Percentiles rank a stretch among this genome's conserved stretches.
These are phyloP conservation scores for Cucurbita ficifolia DNA, from an alignment of 306 rosid species.

Conservation along the genomic window DNA sequence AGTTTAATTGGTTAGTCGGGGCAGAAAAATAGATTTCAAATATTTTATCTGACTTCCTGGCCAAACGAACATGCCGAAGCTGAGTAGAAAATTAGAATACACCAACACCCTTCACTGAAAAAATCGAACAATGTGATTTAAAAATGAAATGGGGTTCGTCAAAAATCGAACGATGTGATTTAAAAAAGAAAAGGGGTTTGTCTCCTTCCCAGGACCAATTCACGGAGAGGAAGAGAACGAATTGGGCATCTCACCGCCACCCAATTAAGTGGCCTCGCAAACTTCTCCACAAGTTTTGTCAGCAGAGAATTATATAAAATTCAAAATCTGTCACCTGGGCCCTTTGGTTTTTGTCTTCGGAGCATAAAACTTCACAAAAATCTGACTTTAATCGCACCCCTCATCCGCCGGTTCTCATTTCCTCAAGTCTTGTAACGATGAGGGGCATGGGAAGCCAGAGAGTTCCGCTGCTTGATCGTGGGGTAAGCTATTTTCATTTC, in stretches of 20 bases:
- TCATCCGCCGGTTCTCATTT: not conserved
- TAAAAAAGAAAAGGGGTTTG: not conserved
- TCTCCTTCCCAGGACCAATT: not conserved
- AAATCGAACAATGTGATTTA: not conserved
- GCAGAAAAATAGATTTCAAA: not conserved
- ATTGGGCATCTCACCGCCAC: not conserved
- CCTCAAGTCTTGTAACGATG: not conserved
- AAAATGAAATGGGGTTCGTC: too few species aligned
- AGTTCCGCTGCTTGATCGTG: constrained; percentile 12
- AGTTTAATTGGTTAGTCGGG: not conserved
- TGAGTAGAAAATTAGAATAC: not conserved
- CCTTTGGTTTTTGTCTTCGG: not conserved
- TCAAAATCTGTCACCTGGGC: not conserved
- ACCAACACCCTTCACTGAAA: not conserved
- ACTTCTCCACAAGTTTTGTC: not conserved
- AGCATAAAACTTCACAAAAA: not conserved
- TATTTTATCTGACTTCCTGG: too few species aligned
- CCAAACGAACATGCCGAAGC: not conserved
- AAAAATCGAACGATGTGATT: not conserved
- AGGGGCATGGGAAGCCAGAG: constrained; percentile 14
- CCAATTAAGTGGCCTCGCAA: not conserved
- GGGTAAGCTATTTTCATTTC: constrained; percentile 6
- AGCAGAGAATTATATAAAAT: not conserved
- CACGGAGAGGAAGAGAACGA: not conserved
- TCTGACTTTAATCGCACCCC: not conserved